phyloP scores from a whole-genome alignment of 2,329 filamentous ascomycete genomes.

The Celoporthe dispersa region DNA sequence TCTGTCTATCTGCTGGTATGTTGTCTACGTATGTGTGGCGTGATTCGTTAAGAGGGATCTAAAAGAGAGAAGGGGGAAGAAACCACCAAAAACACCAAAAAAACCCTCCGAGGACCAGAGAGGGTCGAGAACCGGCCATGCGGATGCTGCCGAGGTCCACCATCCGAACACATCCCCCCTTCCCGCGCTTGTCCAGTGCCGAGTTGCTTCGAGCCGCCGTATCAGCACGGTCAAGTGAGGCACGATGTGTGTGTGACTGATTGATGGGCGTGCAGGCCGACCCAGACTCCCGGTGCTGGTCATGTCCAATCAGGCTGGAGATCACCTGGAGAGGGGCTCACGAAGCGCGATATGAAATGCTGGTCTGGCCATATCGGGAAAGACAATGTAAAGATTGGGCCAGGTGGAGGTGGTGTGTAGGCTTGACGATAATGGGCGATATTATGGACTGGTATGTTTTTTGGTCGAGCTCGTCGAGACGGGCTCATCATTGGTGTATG shows the following conservation, averaged over 20 bases:
- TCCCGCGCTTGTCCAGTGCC: neutral
- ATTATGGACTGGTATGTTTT: neutral
- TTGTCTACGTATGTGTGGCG: neutral
- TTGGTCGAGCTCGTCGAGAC: no score
- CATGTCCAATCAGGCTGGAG: conserved; percentile 14
- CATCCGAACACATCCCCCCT: neutral
- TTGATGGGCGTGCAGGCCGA: conserved; percentile 16
- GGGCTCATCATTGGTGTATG: no score
- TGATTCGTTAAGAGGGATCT: neutral
- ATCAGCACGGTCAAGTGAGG: neutral
- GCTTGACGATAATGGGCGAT: neutral
- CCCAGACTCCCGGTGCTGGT: conserved; percentile 27
- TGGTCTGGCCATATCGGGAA: neutral
- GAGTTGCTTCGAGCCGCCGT: neutral
- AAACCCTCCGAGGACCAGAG: neutral
- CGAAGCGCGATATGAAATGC: neutral
- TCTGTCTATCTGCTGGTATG: neutral
- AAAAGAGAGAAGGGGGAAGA: no score
- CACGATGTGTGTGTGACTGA: neutral
- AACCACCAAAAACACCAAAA: no score
- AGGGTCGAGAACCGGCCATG: conserved; percentile 66
- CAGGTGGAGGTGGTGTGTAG: no score
- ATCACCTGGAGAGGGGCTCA: neutral
- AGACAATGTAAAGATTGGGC: neutral
- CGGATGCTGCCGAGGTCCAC: conserved; percentile 61